Conservation (phyloP, 2,329 filamentous ascomycete species). For the Fusarium nodosum region DNA sequence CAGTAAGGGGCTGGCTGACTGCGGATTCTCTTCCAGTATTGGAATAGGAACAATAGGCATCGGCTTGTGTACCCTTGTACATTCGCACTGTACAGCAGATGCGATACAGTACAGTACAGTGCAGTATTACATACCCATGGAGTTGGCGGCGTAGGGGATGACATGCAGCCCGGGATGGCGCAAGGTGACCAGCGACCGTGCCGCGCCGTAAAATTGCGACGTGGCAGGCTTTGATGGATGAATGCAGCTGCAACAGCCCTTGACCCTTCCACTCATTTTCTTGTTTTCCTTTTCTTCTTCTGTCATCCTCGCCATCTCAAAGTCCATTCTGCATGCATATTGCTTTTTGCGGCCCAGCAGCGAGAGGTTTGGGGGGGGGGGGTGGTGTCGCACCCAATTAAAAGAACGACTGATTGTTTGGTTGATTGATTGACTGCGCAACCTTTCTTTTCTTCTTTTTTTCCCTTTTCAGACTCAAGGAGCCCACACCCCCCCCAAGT, state of each 20-base stretch:
- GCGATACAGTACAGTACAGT: background rate
- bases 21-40: slow-evolving; percentile 32
- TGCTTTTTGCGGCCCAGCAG: slow-evolving; percentile 10
- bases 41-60: slow-evolving; percentile 22
- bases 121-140: background rate
- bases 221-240: slow-evolving; percentile 47
- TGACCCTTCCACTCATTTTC: slow-evolving; percentile 29
- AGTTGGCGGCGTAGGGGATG: slow-evolving; percentile 46
- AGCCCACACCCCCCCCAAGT: slow-evolving; percentile 6
- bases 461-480: background rate
- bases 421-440: slow-evolving; percentile 10
- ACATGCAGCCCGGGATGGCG: slow-evolving; percentile 52
- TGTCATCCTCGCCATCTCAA: slow-evolving; percentile 1
- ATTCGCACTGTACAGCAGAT: slow-evolving; percentile 39
- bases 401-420: background rate
- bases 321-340: slow-evolving; percentile 12
- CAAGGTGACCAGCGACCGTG: slow-evolving; percentile 46
- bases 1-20: slow-evolving; percentile 32
- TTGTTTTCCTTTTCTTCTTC: slow-evolving; percentile 1
- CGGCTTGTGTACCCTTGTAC: slow-evolving; percentile 17
- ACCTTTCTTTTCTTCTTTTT: background rate
- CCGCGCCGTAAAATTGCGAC: slow-evolving; percentile 52
- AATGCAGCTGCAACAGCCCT: slow-evolving; percentile 28
- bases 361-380: slow-evolving; percentile 17
- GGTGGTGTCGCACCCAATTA: background rate